phyloP scores from a whole-genome alignment of 768 basidiomycete genomes.

The Leccinum barrowsii region DNA sequence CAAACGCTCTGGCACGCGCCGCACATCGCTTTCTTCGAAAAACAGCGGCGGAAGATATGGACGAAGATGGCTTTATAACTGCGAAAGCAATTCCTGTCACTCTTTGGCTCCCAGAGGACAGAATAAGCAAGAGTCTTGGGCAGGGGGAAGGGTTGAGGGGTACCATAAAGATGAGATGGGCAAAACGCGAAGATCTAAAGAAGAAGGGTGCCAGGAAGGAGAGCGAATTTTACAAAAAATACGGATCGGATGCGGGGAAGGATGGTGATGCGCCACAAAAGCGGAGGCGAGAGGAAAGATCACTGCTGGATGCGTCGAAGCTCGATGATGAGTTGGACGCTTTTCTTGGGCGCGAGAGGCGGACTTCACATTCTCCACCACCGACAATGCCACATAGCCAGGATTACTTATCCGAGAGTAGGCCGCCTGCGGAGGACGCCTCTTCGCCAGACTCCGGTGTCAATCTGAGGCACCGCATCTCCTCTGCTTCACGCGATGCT shows the following conservation, averaged over 20 bases:
- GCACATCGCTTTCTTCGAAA: conserved; percentile 54
- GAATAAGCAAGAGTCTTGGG: conserved; percentile 69
- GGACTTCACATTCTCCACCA: conserved; percentile 38
- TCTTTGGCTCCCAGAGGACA: conserved; percentile 77
- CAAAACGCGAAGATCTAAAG: conserved; percentile 67
- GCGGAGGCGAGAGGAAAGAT: conserved; percentile 35
- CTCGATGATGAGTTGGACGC: conserved; percentile 69
- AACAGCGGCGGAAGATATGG: conserved; percentile 44
- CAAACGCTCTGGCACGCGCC: conserved; percentile 48
- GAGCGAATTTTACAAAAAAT: conserved; percentile 77
- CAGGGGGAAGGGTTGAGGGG: conserved; percentile 67
- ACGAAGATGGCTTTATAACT: conserved; percentile 54
- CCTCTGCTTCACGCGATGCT: conserved; percentile 31
- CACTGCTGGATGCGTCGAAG: conserved; percentile 35
- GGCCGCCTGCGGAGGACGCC: conserved; percentile 56
- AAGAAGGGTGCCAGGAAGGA: conserved; percentile 67
- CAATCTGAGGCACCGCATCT: conserved; percentile 45
- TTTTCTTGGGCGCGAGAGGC: conserved; percentile 52
- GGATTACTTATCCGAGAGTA: conserved; percentile 54
- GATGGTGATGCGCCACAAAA: conserved; percentile 41
- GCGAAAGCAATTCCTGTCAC: conserved; percentile 70
- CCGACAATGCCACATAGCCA: conserved; percentile 62
- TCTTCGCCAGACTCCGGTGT: conserved; percentile 41
- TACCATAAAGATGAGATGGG: conserved; percentile 72
- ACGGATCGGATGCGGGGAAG: conserved; percentile 65